These are phyloP conservation scores for Cucurbita argyrosperma DNA, from an alignment of 306 rosid species.

Conservation along the genomic window DNA sequence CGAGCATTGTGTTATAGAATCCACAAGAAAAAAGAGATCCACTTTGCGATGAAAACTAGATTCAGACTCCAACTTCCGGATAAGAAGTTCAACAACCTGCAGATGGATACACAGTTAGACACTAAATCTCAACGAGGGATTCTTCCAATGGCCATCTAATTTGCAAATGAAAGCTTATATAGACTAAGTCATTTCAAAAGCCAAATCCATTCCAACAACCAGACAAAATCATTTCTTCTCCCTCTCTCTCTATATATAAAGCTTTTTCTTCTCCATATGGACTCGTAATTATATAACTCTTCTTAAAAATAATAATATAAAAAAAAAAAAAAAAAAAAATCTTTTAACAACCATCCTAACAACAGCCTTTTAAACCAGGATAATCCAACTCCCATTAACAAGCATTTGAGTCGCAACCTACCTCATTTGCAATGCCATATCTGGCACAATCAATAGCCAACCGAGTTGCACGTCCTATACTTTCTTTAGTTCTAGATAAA, in stretches of 20 bases:
- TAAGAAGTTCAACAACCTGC: constrained; percentile 98
- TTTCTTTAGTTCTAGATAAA: constrained; percentile 95
- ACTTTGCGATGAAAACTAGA: constrained; percentile 82
- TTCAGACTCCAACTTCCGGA: constrained; percentile 83
- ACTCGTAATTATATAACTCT: background rate
- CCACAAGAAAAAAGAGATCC: constrained; percentile 94
- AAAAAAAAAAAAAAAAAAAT: background rate
- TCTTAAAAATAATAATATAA: background rate
- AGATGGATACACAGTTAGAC: constrained; percentile 10
- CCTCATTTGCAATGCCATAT: constrained; percentile 97
- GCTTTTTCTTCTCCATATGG: background rate
- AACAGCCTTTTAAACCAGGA: background rate
- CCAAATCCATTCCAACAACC: background rate
- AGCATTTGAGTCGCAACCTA: constrained; percentile 9
- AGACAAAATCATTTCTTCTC: background rate
- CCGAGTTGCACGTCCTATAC: constrained; percentile 99
- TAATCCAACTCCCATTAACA: background rate
- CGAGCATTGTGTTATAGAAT: constrained; percentile 94
- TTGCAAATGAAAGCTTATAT: background rate
- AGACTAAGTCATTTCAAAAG: background rate
- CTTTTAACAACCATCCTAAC: background rate
- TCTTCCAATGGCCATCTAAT: background rate
- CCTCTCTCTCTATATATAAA: background rate
- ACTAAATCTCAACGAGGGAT: constrained; percentile 5
- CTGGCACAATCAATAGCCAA: constrained; percentile 98